These are phyloP conservation scores for Flagelloscypha sp. DNA, from an alignment of 768 basidiomycete species.

Conservation along the genomic window DNA sequence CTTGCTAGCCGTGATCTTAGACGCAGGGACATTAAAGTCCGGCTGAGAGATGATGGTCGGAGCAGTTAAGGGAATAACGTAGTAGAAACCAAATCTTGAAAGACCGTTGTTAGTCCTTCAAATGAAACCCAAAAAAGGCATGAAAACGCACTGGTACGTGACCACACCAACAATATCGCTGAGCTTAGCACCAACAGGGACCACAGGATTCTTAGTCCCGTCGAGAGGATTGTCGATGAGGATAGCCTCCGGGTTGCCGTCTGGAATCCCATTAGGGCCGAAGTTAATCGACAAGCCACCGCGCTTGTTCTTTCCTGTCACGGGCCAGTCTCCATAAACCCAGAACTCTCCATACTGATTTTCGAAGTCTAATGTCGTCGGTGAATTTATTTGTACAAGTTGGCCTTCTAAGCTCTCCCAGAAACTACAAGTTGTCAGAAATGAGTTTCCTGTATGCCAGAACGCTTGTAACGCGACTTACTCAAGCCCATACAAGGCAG, in stretches of 20 bases:
- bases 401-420: conserved; percentile 58
- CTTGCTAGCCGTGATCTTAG: conserved; percentile 26
- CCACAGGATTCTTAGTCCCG: conserved; percentile 39
- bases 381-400: conserved; percentile 43
- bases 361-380: conserved; percentile 39
- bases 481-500: conserved; percentile 48
- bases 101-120: not conserved
- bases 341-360: conserved; percentile 50
- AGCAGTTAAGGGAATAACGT: conserved; percentile 49
- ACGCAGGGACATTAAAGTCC: conserved; percentile 24
- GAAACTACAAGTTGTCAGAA: too few species aligned
- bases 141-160: conserved; percentile 37
- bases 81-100: conserved; percentile 44
- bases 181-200: conserved; percentile 37
- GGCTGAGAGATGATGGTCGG: conserved; percentile 36
- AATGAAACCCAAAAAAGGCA: not conserved
- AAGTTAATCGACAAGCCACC: conserved; percentile 48
- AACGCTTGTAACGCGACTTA: too few species aligned
- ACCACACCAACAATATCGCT: conserved; percentile 49
- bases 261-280: conserved; percentile 39
- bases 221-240: conserved; percentile 49
- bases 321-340: conserved; percentile 50
- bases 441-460: too few species aligned
- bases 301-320: conserved; percentile 44
- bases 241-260: conserved; percentile 50